These are phyloP conservation scores for Coemansia sp. DNA, from an alignment of 192 early-diverging fungal species.

Conservation along the genomic window DNA sequence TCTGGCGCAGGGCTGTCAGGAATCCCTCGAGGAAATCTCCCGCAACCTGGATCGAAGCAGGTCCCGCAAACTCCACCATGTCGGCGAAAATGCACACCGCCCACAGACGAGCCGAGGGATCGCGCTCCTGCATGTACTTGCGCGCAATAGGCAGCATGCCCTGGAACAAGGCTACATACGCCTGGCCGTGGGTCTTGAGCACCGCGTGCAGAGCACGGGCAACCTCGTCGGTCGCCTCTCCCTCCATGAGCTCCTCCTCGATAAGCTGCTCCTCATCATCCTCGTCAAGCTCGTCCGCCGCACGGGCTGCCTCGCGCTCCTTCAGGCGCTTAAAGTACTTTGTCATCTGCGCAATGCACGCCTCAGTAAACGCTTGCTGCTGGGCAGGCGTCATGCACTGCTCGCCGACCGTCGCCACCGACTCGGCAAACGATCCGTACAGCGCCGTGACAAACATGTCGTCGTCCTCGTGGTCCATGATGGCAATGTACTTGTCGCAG, in stretches of 20 bases:
- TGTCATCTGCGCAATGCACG: constrained; percentile 64
- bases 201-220: constrained; percentile 77
- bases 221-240: constrained; percentile 61
- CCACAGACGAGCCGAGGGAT: constrained; percentile 77
- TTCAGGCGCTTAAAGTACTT: constrained; percentile 75
- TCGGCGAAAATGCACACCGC: constrained; percentile 92
- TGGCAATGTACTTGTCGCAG: constrained; percentile 71
- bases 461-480: constrained; percentile 80
- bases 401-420: constrained; percentile 44
- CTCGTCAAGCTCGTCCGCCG: constrained; percentile 79
- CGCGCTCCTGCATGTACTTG: constrained; percentile 63
- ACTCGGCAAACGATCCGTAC: constrained; percentile 73
- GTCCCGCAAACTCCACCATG: constrained; percentile 85
- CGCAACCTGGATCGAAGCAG: constrained; percentile 68
- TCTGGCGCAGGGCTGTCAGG: constrained; percentile 34
- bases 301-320: constrained; percentile 69
- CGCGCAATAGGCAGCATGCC: constrained; percentile 69
- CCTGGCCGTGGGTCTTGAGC: constrained; percentile 67
- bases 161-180: constrained; percentile 81
- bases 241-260: constrained; percentile 75
- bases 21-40: constrained; percentile 40
- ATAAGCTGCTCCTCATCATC: constrained; percentile 88
- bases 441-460: constrained; percentile 71
- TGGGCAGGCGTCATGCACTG: constrained; percentile 55
- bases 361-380: constrained; percentile 67